These are phyloP conservation scores for Taxawa tesnikishii DNA, from an alignment of 2,329 filamentous ascomycete species.

Conservation along the genomic window DNA sequence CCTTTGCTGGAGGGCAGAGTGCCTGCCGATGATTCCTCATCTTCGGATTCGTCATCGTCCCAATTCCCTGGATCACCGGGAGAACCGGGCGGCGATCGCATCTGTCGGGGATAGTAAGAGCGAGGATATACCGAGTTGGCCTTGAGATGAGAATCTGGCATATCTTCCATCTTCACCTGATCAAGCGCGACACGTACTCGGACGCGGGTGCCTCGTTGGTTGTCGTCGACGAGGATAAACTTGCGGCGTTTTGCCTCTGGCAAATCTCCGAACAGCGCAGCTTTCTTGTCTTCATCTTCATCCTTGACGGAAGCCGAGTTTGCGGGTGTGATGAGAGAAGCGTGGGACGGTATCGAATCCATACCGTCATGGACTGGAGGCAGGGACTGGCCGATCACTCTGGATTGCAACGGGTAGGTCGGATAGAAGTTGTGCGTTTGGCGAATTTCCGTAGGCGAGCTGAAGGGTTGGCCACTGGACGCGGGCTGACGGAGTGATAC, in stretches of 20 bases:
- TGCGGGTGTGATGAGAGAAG: constrained; percentile 18
- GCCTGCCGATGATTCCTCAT: constrained; percentile 34
- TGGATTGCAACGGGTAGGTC: constrained; percentile 48
- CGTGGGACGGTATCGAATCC: constrained; percentile 25
- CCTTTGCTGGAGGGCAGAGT: constrained; percentile 24
- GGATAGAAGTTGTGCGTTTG: constrained; percentile 67
- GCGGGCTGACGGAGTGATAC: constrained; percentile 52
- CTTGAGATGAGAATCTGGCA: constrained; percentile 89
- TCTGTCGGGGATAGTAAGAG: constrained; percentile 84
- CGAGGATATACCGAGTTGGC: constrained; percentile 81
- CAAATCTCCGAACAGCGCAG: constrained; percentile 73
- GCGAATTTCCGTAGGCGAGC: constrained; percentile 53
- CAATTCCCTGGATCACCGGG: constrained; percentile 66
- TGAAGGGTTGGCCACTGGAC: constrained; percentile 38
- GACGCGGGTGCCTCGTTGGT: constrained; percentile 65
- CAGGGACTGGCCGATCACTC: constrained; percentile 46
- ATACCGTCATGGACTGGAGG: constrained; percentile 51
- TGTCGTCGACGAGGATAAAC: constrained; percentile 91
- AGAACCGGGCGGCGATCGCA: constrained; percentile 73
- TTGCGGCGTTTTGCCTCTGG: constrained; percentile 87
- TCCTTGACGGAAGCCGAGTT: constrained; percentile 31
- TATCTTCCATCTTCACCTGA: constrained; percentile 85
- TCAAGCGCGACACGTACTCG: constrained; percentile 90
- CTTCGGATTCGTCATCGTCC: constrained; percentile 53
- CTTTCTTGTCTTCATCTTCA: constrained; percentile 46